Evolutionary conservation across 129 eudicot genomes (phyloP).

Genomic region (Flaveria robusta): DNA sequence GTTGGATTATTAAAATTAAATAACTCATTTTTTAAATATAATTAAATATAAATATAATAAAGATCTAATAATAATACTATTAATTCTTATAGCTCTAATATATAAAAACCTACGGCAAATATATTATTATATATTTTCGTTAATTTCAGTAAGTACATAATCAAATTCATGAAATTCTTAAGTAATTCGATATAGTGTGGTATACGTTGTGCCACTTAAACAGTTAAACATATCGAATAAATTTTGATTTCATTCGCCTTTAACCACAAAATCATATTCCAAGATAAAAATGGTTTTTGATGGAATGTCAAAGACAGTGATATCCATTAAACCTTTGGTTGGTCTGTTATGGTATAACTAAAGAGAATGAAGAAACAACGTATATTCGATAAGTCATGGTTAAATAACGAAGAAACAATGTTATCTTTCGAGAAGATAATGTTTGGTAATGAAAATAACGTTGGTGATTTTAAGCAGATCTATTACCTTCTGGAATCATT

Average conservation of each 20-base stretch:
- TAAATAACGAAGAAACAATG: too few relatives aligned
- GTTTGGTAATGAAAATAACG: too few relatives aligned
- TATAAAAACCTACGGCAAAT: neutral
- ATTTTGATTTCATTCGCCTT: neutral
- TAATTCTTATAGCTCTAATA: neutral
- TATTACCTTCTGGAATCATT: too few relatives aligned
- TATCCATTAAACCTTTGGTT: constrained; percentile 15
- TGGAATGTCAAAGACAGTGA: constrained; percentile 34
- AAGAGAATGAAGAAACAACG: neutral
- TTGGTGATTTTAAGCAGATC: too few relatives aligned
- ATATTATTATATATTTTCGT: too few relatives aligned
- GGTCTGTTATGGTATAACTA: neutral
- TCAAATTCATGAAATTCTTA: neutral
- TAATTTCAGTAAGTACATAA: neutral
- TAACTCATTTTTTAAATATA: too few relatives aligned
- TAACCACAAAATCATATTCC: constrained; percentile 21
- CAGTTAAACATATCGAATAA: constrained; percentile 21
- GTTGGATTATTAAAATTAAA: too few relatives aligned
- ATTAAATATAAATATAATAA: too few relatives aligned
- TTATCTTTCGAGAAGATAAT: too few relatives aligned
- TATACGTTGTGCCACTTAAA: neutral
- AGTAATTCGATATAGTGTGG: neutral
- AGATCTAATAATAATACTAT: too few relatives aligned
- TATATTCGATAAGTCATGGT: neutral
- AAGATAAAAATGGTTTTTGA: constrained; percentile 10